A percentile compares a stretch with the other conserved stretches of the same genome.
phyloP scores from a whole-genome alignment of 345 rosid genomes.

The Populus nigra region DNA sequence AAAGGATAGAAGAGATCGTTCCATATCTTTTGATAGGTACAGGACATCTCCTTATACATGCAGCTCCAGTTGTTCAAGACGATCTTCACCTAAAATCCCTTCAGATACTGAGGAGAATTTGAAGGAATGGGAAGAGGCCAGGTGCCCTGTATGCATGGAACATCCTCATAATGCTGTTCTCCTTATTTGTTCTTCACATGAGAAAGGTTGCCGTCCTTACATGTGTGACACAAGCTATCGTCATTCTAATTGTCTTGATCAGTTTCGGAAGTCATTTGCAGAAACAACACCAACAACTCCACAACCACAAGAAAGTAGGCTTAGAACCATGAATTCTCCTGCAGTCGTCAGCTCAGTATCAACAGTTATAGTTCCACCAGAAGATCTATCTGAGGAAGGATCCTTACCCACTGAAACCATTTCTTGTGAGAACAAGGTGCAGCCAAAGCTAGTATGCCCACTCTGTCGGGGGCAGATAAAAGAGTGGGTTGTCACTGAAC shows the following conservation, averaged over 20 bases:
- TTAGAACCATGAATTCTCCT: slow-evolving; percentile 18
- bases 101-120: slow-evolving; percentile 48
- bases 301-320: slow-evolving; percentile 35
- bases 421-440: slow-evolving; percentile 38
- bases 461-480: slow-evolving; percentile 86
- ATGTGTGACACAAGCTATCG: slow-evolving; percentile 99
- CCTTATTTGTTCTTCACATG: slow-evolving; percentile 84
- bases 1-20: slow-evolving; percentile 81
- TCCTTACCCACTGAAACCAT: slow-evolving; percentile 13
- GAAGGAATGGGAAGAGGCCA: slow-evolving; percentile 94
- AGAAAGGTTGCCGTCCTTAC: slow-evolving; percentile 90
- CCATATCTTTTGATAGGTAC: slow-evolving; percentile 60
- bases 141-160: slow-evolving; percentile 97
- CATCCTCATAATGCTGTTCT: slow-evolving; percentile 98
- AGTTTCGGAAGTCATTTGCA: slow-evolving; percentile 64
- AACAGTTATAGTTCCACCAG: slow-evolving; percentile 29
- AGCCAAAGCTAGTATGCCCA: slow-evolving; percentile 65
- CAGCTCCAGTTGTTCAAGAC: slow-evolving; percentile 49
- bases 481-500: slow-evolving; percentile 70
- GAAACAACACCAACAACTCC: slow-evolving; percentile 32
- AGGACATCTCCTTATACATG: slow-evolving; percentile 56
- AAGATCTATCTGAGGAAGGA: slow-evolving; percentile 40
- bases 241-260: slow-evolving; percentile 94
- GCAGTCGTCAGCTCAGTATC: slow-evolving; percentile 28
- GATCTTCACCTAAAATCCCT: slow-evolving; percentile 44